Percentiles rank a stretch among this genome's conserved stretches.
Conservation (phyloP, 192 early-diverging fungal species). For the Chytriomyces confervae region DNA sequence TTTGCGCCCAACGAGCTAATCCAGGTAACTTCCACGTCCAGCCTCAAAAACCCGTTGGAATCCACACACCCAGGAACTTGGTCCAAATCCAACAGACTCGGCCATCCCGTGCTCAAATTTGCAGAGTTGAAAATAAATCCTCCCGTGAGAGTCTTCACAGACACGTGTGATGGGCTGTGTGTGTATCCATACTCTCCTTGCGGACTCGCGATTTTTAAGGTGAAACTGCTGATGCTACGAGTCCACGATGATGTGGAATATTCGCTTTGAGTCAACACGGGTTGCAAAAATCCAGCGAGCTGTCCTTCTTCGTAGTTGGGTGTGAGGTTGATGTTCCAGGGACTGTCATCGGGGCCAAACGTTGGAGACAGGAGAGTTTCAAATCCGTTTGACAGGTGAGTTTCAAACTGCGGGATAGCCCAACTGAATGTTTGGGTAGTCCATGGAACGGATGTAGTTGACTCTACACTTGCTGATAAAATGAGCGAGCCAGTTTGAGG, state of each 20-base stretch:
- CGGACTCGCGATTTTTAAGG: constrained; percentile 39
- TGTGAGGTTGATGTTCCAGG: constrained; percentile 40
- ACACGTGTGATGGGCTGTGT: constrained; percentile 25
- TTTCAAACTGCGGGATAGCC: constrained; percentile 35
- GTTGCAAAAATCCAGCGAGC: constrained; percentile 45
- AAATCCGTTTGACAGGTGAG: not conserved
- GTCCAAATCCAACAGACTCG: constrained; percentile 29
- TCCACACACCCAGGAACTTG: constrained; percentile 35
- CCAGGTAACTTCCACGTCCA: constrained; percentile 52
- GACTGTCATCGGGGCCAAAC: constrained; percentile 45
- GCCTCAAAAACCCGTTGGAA: constrained; percentile 30
- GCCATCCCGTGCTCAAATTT: constrained; percentile 38
- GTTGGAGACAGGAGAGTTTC: constrained; percentile 25
- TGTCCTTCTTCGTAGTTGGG: constrained; percentile 15
- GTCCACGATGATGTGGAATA: constrained; percentile 32
- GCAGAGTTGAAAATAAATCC: constrained; percentile 44
- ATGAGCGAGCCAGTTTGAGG: constrained; percentile 38
- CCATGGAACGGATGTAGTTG: constrained; percentile 35
- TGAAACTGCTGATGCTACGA: constrained; percentile 45
- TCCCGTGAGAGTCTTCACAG: constrained; percentile 50
- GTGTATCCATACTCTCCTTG: constrained; percentile 17
- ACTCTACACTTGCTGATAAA: constrained; percentile 44
- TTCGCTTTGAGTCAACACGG: constrained; percentile 36
- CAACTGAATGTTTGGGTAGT: constrained; percentile 41
- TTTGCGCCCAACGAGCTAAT: too few species aligned